phyloP scores from a whole-genome alignment of 73 alveolate species.

The Stentor coeruleus region DNA sequence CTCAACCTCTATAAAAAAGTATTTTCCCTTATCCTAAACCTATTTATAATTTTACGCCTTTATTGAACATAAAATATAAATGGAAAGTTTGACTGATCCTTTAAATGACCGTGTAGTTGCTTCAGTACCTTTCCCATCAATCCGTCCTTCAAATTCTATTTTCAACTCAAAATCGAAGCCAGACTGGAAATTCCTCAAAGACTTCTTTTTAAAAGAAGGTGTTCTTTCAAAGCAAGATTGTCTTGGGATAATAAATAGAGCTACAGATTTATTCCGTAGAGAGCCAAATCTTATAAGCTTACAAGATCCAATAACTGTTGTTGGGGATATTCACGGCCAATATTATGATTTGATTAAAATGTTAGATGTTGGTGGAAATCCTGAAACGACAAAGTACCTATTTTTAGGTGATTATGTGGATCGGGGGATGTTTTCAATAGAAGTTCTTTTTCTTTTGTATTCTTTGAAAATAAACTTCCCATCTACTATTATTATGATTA shows the following conservation, averaged over 20 bases:
- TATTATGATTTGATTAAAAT: conserved; percentile 91
- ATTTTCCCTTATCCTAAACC: too few relatives aligned
- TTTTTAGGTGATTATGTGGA: conserved; percentile 95
- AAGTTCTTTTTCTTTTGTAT: conserved; percentile 66
- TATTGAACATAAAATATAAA: too few relatives aligned
- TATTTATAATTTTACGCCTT: too few relatives aligned
- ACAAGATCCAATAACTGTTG: conserved; percentile 86
- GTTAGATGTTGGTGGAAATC: conserved; percentile 92
- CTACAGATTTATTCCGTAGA: conserved; percentile 34
- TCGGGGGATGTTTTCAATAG: conserved; percentile 80
- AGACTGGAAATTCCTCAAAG: conserved; percentile 56
- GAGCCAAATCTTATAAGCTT: conserved; percentile 77
- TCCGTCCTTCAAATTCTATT: conserved; percentile 29
- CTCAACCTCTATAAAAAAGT: too few relatives aligned
- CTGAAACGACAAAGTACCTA: conserved; percentile 80
- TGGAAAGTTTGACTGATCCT: conserved; percentile 42
- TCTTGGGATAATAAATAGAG: conserved; percentile 29
- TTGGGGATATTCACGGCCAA: conserved; percentile 94
- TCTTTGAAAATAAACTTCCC: conserved; percentile 85
- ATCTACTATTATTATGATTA: conserved; percentile 54
- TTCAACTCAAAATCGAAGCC: conserved; percentile 46
- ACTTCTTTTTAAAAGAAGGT: conserved; percentile 62
- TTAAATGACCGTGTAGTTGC: conserved; percentile 34
- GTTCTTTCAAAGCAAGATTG: conserved; percentile 46
- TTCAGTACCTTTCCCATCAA: conserved; percentile 42